A percentile compares a stretch with the other conserved stretches of the same genome.
Conservation (phyloP, 345 rosid genomes). For the Microcos paniculata region DNA sequence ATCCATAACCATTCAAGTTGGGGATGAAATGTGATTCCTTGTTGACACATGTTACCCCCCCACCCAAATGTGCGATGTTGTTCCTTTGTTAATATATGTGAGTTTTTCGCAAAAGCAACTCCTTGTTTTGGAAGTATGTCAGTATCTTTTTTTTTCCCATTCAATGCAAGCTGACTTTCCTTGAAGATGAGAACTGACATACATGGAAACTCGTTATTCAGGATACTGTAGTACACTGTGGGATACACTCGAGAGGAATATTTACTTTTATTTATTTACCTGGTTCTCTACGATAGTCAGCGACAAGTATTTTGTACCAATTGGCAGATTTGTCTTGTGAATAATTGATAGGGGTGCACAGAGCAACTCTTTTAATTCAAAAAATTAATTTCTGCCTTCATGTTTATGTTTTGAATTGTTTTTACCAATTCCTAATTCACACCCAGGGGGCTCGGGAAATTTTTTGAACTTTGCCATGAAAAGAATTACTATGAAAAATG, state of each 20-base stretch:
- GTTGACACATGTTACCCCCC: background rate
- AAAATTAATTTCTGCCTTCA: background rate
- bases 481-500: background rate
- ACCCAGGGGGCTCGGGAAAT: background rate
- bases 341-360: background rate
- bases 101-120: background rate
- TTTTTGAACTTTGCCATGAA: background rate
- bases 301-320: background rate
- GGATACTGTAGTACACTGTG: background rate
- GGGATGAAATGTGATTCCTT: background rate
- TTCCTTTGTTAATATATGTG: background rate
- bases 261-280: background rate
- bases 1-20: conserved; percentile 4
- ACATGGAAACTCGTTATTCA: background rate
- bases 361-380: background rate
- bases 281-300: background rate
- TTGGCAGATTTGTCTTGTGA: background rate
- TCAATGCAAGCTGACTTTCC: background rate
- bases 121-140: conserved; percentile 6
- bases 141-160: background rate
- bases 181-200: background rate
- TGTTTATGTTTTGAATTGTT: background rate
- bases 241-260: background rate
- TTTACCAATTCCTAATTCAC: background rate
- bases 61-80: background rate